Percentiles rank a stretch among this genome's conserved stretches.
phyloP scores from a whole-genome alignment of 768 basidiomycete genomes.

The Lactarius trivialis region DNA sequence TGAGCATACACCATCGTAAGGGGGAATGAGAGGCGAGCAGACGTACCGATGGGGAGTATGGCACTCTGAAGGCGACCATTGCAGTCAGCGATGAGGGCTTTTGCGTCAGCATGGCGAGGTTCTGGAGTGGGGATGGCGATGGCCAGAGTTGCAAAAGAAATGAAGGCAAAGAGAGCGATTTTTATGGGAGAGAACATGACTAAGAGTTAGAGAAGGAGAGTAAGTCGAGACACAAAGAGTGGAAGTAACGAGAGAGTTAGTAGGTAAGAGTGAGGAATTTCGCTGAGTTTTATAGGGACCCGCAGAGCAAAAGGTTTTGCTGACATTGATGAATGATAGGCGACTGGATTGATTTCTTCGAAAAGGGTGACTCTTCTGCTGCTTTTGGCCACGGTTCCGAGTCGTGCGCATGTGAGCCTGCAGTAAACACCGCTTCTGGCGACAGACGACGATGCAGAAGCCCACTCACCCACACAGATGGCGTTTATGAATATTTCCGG shows the following conservation, averaged over 20 bases:
- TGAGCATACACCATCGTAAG: background rate
- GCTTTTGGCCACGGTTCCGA: background rate
- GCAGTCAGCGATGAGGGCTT: background rate
- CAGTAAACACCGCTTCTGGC: background rate
- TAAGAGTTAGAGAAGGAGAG: background rate
- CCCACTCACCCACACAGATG: background rate
- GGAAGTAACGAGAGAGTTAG: background rate
- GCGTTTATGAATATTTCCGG: background rate
- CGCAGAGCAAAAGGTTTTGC: background rate
- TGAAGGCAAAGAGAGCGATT: conserved; percentile 5
- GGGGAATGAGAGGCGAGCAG: background rate
- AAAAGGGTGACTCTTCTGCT: background rate
- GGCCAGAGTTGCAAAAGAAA: conserved; percentile 3
- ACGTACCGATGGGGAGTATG: background rate
- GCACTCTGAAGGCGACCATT: background rate
- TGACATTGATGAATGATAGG: background rate
- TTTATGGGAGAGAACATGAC: conserved; percentile 8
- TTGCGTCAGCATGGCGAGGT: background rate
- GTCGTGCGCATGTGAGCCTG: background rate
- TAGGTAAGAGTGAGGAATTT: background rate
- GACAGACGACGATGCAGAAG: conserved; percentile 13
- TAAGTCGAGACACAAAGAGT: background rate
- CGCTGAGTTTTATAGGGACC: background rate
- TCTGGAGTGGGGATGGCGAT: conserved; percentile 2
- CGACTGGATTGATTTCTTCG: background rate